These are phyloP conservation scores for Williopsis jadinii DNA, from an alignment of 1,139 yeast species.

Conservation along the genomic window DNA sequence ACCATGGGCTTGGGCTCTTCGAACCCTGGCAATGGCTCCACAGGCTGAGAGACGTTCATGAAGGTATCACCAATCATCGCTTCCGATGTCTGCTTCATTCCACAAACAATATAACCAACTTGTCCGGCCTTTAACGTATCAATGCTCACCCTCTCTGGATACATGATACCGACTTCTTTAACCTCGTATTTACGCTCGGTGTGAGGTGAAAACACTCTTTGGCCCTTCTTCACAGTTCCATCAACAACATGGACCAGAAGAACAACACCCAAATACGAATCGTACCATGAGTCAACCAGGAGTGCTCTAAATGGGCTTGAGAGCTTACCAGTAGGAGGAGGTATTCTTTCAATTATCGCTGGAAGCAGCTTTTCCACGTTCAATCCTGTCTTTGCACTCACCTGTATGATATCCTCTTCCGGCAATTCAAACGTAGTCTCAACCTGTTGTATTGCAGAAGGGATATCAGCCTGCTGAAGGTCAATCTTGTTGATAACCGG, in stretches of 20 bases:
- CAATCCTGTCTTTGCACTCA: constrained; percentile 87
- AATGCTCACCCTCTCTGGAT: constrained; percentile 73
- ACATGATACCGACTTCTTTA: constrained; percentile 92
- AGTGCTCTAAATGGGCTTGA: constrained; percentile 63
- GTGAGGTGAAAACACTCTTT: constrained; percentile 70
- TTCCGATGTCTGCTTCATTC: constrained; percentile 82
- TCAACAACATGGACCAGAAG: constrained; percentile 80
- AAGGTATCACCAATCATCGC: constrained; percentile 92
- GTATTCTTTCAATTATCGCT: constrained; percentile 68
- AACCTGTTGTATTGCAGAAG: constrained; percentile 74
- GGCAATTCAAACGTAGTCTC: constrained; percentile 78
- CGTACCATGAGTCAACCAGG: constrained; percentile 96
- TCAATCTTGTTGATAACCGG: constrained; percentile 94
- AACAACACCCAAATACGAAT: constrained; percentile 89
- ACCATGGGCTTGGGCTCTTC: constrained; percentile 98
- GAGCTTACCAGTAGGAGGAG: constrained; percentile 56
- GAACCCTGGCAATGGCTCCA: constrained; percentile 85
- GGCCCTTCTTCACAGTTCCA: constrained; percentile 70
- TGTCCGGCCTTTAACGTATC: constrained; percentile 75
- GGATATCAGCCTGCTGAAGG: constrained; percentile 81
- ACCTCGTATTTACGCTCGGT: constrained; percentile 74
- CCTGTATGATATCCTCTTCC: constrained; percentile 68
- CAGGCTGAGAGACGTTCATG: constrained; percentile 57
- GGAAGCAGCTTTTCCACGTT: constrained; percentile 76
- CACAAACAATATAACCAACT: constrained; percentile 89